These are phyloP conservation scores for Sclerotinia spermophila DNA, from an alignment of 2,329 filamentous ascomycete genomes.

Conservation along the genomic window DNA sequence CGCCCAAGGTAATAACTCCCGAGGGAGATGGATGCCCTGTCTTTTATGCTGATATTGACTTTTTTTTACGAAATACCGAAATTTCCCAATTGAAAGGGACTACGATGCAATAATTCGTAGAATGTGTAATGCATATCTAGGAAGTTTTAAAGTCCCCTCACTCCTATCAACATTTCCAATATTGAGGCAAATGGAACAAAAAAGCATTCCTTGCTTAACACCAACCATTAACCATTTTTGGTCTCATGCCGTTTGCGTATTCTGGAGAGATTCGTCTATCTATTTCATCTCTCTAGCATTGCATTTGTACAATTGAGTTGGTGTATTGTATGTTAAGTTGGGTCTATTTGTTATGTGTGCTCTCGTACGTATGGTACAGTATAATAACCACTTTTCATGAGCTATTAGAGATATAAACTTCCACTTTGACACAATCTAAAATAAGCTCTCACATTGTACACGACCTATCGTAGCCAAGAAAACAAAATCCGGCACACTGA, in stretches of 20 bases:
- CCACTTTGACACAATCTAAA: neutral
- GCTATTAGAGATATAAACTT: neutral
- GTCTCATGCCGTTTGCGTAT: conserved; percentile 6
- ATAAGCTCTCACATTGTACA: too few relatives aligned
- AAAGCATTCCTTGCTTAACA: conserved; percentile 8
- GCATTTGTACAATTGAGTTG: conserved; percentile 11
- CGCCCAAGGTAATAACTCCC: neutral
- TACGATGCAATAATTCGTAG: neutral
- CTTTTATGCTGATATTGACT: neutral
- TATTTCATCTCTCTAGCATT: neutral
- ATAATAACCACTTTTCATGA: neutral
- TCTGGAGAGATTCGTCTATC: conserved; percentile 10
- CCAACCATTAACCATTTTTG: neutral
- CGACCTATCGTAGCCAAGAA: too few relatives aligned
- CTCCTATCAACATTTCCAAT: neutral
- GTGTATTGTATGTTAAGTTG: too few relatives aligned
- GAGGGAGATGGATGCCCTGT: conserved; percentile 4
- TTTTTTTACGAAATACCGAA: neutral
- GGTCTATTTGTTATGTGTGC: too few relatives aligned
- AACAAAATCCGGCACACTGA: too few relatives aligned
- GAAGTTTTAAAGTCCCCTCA: neutral
- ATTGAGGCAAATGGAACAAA: neutral
- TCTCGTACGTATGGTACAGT: neutral
- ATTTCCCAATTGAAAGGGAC: neutral
- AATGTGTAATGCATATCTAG: neutral